Percentiles rank a stretch among this genome's conserved stretches.
Conservation (phyloP, 108 stramenopile species). For the Skeletonema potamos region DNA sequence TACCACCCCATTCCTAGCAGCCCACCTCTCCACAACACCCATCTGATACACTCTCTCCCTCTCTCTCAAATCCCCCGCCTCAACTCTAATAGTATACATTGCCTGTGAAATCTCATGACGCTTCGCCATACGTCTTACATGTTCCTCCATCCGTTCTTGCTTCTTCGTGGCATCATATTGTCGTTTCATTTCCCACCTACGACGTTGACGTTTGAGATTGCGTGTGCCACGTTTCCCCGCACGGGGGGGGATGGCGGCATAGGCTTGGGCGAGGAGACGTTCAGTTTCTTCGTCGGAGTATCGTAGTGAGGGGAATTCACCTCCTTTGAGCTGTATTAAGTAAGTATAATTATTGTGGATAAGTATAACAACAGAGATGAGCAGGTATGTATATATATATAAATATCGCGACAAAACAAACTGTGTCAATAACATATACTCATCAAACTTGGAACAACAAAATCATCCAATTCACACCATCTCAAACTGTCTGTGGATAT, state of each 20-base stretch:
- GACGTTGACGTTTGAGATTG: slow-evolving; percentile 62
- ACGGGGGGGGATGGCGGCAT: slow-evolving; percentile 63
- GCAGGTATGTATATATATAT: too few species aligned
- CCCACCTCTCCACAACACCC: slow-evolving; percentile 62
- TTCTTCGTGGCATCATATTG: slow-evolving; percentile 68
- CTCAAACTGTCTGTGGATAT: neutral
- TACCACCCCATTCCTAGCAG: slow-evolving; percentile 23
- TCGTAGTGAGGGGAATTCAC: slow-evolving; percentile 70
- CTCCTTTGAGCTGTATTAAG: slow-evolving; percentile 57
- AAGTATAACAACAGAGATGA: too few species aligned
- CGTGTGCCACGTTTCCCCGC: slow-evolving; percentile 80
- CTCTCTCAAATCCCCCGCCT: slow-evolving; percentile 45
- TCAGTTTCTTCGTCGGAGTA: slow-evolving; percentile 84
- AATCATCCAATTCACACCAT: too few species aligned
- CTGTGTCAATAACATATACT: too few species aligned
- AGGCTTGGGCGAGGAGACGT: slow-evolving; percentile 72
- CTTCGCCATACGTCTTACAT: slow-evolving; percentile 72
- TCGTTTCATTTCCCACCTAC: slow-evolving; percentile 60
- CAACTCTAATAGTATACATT: slow-evolving; percentile 46
- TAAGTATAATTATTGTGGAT: too few species aligned
- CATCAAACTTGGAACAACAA: too few species aligned
- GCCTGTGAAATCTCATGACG: slow-evolving; percentile 47
- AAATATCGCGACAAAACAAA: too few species aligned
- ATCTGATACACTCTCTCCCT: slow-evolving; percentile 69
- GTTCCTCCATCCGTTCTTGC: slow-evolving; percentile 46